A percentile compares a stretch with the other conserved stretches of the same genome.
phyloP scores from a whole-genome alignment of 1,139 yeast genomes.

The Candida sojae region DNA sequence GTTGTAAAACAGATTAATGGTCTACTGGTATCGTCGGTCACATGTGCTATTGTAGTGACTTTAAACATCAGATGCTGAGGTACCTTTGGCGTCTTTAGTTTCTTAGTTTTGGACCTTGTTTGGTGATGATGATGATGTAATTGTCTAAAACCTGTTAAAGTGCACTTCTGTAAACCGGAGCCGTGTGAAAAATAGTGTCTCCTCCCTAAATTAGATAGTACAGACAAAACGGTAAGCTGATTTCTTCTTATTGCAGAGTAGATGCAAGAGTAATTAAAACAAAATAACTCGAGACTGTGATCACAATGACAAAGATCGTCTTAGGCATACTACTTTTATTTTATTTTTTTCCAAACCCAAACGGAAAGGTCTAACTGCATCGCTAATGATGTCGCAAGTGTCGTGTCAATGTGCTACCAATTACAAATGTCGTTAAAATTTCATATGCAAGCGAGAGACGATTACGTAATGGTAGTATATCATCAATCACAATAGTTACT shows the following conservation, averaged over 20 bases:
- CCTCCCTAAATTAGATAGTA: not conserved
- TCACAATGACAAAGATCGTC: no score
- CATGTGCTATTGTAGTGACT: conserved; percentile 51
- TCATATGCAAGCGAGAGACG: not conserved
- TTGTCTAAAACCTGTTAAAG: not conserved
- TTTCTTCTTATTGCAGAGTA: not conserved
- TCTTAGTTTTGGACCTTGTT: not conserved
- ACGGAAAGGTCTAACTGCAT: not conserved
- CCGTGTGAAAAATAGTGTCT: not conserved
- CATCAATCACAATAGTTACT: not conserved
- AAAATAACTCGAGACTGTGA: no score
- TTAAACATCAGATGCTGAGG: conserved; percentile 29
- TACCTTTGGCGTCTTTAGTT: not conserved
- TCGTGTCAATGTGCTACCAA: not conserved
- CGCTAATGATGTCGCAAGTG: not conserved
- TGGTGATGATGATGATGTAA: not conserved
- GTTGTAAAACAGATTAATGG: conserved; percentile 58
- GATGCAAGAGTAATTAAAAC: no score
- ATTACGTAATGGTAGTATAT: not conserved
- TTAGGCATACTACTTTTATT: not conserved
- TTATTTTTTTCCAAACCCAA: not conserved
- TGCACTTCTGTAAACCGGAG: not conserved
- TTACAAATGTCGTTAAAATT: not conserved
- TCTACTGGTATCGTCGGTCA: conserved; percentile 58
- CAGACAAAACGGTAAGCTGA: not conserved